Evolutionary conservation across 768 basidiomycete genomes (phyloP).

Genomic region (Asterophora parasitica): DNA sequence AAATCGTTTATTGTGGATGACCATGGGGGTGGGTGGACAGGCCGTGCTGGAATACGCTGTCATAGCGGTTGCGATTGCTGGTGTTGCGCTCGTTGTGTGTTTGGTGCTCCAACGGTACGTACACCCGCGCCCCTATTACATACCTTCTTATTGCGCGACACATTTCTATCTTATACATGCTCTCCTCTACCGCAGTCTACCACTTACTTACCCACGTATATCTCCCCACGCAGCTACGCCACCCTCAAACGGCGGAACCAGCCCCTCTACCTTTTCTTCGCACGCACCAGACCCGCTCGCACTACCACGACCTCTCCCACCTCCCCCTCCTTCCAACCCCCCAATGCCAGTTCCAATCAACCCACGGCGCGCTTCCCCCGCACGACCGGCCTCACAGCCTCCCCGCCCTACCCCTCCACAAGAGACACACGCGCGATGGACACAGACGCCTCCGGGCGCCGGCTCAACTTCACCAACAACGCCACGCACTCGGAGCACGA

Average conservation of each 20-base stretch:
- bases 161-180: too few relatives aligned
- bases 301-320: background rate
- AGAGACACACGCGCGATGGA: constrained; percentile 30
- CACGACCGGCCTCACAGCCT: constrained; percentile 20
- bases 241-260: constrained; percentile 9
- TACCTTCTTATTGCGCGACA: too few relatives aligned
- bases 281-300: background rate
- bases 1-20: background rate
- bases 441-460: constrained; percentile 36
- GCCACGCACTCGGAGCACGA: constrained; percentile 23
- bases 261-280: constrained; percentile 14
- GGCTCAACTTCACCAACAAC: constrained; percentile 11
- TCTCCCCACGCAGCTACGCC: constrained; percentile 8
- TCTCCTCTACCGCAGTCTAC: too few relatives aligned
- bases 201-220: background rate
- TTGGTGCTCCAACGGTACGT: constrained; percentile 22
- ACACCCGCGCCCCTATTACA: background rate
- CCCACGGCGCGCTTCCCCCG: constrained; percentile 12
- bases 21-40: constrained; percentile 10
- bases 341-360: too few relatives aligned
- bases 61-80: constrained; percentile 15
- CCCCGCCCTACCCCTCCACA: constrained; percentile 15
- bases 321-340: background rate
- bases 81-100: constrained; percentile 18
- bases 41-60: constrained; percentile 27